Percentiles rank a stretch among this genome's conserved stretches.
These are phyloP conservation scores for Cydonia oblonga DNA, from an alignment of 331 rosid genomes.

Conservation along the genomic window DNA sequence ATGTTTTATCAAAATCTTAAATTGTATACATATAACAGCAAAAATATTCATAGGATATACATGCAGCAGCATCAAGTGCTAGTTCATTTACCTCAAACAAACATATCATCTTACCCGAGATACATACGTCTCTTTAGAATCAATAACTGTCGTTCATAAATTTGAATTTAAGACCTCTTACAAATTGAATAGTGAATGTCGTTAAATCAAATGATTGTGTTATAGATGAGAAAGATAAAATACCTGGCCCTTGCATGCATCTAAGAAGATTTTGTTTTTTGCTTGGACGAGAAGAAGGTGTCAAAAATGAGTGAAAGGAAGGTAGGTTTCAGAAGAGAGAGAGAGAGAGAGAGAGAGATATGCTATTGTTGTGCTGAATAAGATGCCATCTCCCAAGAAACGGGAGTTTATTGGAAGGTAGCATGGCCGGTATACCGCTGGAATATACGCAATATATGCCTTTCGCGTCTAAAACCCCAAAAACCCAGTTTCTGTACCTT, in stretches of 20 bases:
- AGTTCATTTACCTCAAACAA: not conserved
- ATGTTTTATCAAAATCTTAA: too few relatives aligned
- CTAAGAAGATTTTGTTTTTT: not conserved
- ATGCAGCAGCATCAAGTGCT: not conserved
- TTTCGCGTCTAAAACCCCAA: too few relatives aligned
- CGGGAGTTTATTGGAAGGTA: not conserved
- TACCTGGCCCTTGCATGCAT: constrained; percentile 17
- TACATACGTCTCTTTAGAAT: too few relatives aligned
- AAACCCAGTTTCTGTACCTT: too few relatives aligned
- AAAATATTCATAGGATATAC: not conserved
- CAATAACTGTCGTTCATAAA: too few relatives aligned
- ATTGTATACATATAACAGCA: not conserved
- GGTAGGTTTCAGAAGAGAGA: not conserved
- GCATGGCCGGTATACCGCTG: too few relatives aligned
- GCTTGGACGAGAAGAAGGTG: not conserved
- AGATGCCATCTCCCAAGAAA: not conserved
- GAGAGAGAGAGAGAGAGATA: not conserved
- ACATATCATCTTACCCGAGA: not conserved
- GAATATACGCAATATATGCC: too few relatives aligned
- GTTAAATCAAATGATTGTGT: not conserved
- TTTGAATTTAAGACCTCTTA: too few relatives aligned
- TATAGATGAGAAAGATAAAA: not conserved
- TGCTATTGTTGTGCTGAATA: constrained; percentile 2
- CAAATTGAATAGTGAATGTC: too few relatives aligned
- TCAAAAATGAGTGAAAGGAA: not conserved